Percentiles rank a stretch among this genome's conserved stretches.
Evolutionary conservation across 768 basidiomycete species (phyloP).

Genomic region (Phylloporus scabripes): DNA sequence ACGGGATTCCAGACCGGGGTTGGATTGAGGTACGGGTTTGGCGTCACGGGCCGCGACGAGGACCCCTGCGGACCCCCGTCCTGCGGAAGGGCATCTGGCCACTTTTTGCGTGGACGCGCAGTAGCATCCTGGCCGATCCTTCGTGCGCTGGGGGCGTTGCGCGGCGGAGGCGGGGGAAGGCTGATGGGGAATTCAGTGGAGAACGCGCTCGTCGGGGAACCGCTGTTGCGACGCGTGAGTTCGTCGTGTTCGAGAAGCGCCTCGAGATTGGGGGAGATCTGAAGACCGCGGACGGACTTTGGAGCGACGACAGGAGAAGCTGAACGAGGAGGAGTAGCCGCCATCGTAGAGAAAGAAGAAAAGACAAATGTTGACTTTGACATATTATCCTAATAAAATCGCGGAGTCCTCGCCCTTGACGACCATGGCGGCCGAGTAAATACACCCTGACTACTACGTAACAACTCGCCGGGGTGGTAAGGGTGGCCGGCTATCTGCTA

Average conservation of each 20-base stretch:
- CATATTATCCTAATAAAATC: too few relatives aligned
- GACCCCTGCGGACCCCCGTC: slow-evolving; percentile 1
- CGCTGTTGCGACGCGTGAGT: slow-evolving; percentile 33
- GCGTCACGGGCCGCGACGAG: slow-evolving; percentile 19
- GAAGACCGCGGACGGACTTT: slow-evolving; percentile 26
- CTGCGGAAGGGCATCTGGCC: slow-evolving; percentile 15
- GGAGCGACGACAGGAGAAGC: slow-evolving; percentile 14
- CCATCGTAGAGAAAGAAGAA: slow-evolving; percentile 9
- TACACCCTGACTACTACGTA: neutral
- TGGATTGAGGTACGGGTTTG: slow-evolving; percentile 36
- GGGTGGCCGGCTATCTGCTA: slow-evolving; percentile 18
- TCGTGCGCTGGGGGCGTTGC: slow-evolving; percentile 11
- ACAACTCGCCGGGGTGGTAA: slow-evolving; percentile 30
- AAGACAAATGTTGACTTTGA: neutral
- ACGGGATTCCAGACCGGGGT: slow-evolving; percentile 22
- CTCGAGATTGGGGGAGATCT: slow-evolving; percentile 56
- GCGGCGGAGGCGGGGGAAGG: slow-evolving; percentile 34
- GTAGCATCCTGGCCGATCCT: slow-evolving; percentile 13
- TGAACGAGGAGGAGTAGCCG: slow-evolving; percentile 19
- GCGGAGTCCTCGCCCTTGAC: neutral
- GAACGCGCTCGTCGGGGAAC: slow-evolving; percentile 18
- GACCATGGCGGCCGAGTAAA: neutral
- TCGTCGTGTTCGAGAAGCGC: slow-evolving; percentile 57
- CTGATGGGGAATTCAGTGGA: slow-evolving; percentile 19
- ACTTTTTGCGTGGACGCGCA: slow-evolving; percentile 17